Evolutionary conservation across 345 rosid species (phyloP).

Genomic region (Abelmoschus esculentus): DNA sequence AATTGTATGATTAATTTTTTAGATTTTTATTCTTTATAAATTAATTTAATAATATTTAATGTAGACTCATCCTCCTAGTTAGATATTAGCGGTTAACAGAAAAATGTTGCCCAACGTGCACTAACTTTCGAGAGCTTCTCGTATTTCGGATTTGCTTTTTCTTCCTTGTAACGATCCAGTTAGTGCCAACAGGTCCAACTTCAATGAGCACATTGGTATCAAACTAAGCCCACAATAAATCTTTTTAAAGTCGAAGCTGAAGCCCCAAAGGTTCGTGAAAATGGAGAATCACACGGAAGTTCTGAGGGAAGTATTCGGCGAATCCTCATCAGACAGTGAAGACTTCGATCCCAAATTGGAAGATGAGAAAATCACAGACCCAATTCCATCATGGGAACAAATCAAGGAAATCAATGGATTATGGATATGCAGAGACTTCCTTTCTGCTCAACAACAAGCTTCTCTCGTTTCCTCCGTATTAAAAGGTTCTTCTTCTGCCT

Average conservation of each 20-base stretch:
- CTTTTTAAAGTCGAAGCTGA: not conserved
- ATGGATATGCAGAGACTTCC: constrained; percentile 63
- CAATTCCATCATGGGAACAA: constrained; percentile 40
- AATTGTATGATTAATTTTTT: too few relatives aligned
- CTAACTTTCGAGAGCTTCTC: too few relatives aligned
- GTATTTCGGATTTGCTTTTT: too few relatives aligned
- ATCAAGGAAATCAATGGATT: constrained; percentile 49
- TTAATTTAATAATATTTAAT: too few relatives aligned
- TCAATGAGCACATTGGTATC: not conserved
- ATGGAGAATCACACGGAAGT: constrained; percentile 22
- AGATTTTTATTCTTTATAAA: too few relatives aligned
- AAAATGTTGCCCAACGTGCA: too few relatives aligned
- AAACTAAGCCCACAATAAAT: not conserved
- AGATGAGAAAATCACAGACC: not conserved
- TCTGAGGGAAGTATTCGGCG: constrained; percentile 62
- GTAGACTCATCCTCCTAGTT: too few relatives aligned
- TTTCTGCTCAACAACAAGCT: constrained; percentile 49
- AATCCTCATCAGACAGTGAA: constrained; percentile 64
- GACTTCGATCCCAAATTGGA: constrained; percentile 15
- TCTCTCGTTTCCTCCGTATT: constrained; percentile 47
- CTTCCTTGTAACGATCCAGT: too few relatives aligned
- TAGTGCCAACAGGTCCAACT: too few relatives aligned
- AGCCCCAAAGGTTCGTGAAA: not conserved
- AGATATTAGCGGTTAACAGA: too few relatives aligned
- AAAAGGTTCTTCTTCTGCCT: constrained; percentile 33